Evolutionary conservation across 1,284 basidiomycete genomes (phyloP).

Genomic region (Coniferiporia sulphurascens): DNA sequence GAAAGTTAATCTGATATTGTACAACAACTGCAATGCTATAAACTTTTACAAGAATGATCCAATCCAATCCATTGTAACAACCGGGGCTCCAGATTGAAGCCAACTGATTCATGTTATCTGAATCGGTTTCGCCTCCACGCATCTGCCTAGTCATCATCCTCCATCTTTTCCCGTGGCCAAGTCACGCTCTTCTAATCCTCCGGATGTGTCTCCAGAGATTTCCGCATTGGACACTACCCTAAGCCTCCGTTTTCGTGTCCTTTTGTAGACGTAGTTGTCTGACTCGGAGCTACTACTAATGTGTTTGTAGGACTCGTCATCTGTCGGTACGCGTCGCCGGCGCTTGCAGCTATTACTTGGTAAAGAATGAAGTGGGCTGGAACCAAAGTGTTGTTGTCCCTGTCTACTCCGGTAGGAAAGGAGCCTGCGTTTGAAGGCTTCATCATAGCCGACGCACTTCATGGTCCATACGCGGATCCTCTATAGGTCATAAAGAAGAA

Average conservation of each 20-base stretch:
- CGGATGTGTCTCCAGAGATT: background rate
- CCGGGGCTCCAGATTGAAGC: background rate
- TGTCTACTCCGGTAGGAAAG: background rate
- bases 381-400: background rate
- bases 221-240: background rate
- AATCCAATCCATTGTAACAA: background rate
- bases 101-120: background rate
- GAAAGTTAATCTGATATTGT: conserved; percentile 15
- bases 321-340: background rate
- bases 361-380: background rate
- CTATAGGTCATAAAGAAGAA: conserved; percentile 6
- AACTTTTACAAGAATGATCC: background rate
- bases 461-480: conserved; percentile 26
- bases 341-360: background rate
- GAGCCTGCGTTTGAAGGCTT: conserved; percentile 23
- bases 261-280: background rate
- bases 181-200: too few relatives aligned
- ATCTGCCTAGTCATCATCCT: background rate
- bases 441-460: conserved; percentile 29
- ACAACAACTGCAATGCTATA: background rate
- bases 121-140: background rate
- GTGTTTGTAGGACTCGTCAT: background rate
- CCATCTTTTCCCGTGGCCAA: too few relatives aligned
- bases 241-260: background rate
- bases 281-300: background rate